Percentiles rank a stretch among this genome's conserved stretches.
These are phyloP conservation scores for Plasmodium malariae DNA, from an alignment of 169 alveolate species.

Conservation along the genomic window DNA sequence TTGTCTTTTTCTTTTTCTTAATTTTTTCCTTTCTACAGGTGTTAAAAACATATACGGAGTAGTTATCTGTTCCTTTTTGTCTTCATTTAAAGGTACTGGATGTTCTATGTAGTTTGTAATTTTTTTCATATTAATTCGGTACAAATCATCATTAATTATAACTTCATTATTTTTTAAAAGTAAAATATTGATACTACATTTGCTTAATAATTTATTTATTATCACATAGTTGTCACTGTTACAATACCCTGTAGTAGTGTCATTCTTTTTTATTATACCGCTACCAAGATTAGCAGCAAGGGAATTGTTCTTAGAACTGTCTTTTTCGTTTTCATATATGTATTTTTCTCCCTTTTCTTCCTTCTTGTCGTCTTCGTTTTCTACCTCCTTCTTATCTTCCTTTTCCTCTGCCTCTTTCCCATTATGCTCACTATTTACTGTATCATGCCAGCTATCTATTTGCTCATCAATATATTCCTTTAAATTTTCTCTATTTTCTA, in stretches of 20 bases:
- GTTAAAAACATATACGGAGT: slow-evolving; percentile 87
- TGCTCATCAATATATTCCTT: slow-evolving; percentile 50
- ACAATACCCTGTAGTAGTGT: no score
- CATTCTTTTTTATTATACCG: no score
- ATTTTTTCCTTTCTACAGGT: slow-evolving; percentile 85
- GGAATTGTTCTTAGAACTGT: not conserved
- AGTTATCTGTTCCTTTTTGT: slow-evolving; percentile 55
- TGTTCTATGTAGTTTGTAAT: slow-evolving; percentile 89
- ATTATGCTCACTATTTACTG: not conserved
- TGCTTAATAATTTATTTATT: slow-evolving; percentile 38
- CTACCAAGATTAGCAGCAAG: no score
- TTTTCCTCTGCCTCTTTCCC: not conserved
- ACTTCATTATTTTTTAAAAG: slow-evolving; percentile 64
- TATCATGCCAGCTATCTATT: slow-evolving; percentile 29
- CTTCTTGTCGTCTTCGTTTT: not conserved
- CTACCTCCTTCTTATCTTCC: not conserved
- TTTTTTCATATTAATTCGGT: slow-evolving; percentile 77
- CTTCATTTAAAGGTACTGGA: slow-evolving; percentile 89
- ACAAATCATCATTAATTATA: slow-evolving; percentile 51
- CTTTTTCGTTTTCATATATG: not conserved
- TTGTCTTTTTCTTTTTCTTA: slow-evolving; percentile 89
- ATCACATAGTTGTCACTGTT: not conserved
- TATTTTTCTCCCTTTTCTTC: not conserved
- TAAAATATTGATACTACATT: slow-evolving; percentile 48
- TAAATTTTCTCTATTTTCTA: slow-evolving; percentile 43